Conservation (phyloP, 2,329 filamentous ascomycete genomes). For the Fusarium falciforme region DNA sequence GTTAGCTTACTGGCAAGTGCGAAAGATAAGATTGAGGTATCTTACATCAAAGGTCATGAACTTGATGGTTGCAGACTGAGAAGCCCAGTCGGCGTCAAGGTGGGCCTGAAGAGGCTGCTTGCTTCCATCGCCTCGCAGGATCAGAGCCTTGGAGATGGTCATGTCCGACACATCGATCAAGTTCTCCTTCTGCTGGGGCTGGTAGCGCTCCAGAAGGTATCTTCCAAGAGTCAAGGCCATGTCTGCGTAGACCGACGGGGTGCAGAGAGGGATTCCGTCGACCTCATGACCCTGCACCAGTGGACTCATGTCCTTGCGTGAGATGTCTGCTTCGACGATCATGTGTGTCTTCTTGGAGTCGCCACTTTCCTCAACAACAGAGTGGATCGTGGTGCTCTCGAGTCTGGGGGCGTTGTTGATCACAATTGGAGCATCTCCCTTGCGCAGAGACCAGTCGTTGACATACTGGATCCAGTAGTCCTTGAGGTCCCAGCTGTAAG, state of each 20-base stretch:
- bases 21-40: no score
- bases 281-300: slow-evolving; percentile 34
- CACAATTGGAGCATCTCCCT: slow-evolving; percentile 55
- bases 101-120: slow-evolving; percentile 30
- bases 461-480: slow-evolving; percentile 74
- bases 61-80: slow-evolving; percentile 4
- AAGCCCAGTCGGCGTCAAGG: slow-evolving; percentile 30
- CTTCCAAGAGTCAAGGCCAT: slow-evolving; percentile 30
- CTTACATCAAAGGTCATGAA: slow-evolving; percentile 37
- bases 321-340: slow-evolving; percentile 33
- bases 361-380: slow-evolving; percentile 25
- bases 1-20: slow-evolving; percentile 7
- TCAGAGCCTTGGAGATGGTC: slow-evolving; percentile 33
- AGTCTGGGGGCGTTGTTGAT: slow-evolving; percentile 16
- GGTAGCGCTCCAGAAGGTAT: slow-evolving; percentile 24
- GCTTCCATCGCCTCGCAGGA: slow-evolving; percentile 8
- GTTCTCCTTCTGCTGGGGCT: slow-evolving; percentile 14
- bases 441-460: slow-evolving; percentile 78
- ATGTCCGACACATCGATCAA: slow-evolving; percentile 38
- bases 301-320: slow-evolving; percentile 30
- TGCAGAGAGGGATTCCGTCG: slow-evolving; percentile 35
- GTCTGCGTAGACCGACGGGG: slow-evolving; percentile 33
- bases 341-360: slow-evolving; percentile 27
- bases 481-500: slow-evolving; percentile 79
- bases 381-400: slow-evolving; percentile 35